These are phyloP conservation scores for Massariosphaeria phaeospora DNA, from an alignment of 495 filamentous ascomycete genomes.

Conservation along the genomic window DNA sequence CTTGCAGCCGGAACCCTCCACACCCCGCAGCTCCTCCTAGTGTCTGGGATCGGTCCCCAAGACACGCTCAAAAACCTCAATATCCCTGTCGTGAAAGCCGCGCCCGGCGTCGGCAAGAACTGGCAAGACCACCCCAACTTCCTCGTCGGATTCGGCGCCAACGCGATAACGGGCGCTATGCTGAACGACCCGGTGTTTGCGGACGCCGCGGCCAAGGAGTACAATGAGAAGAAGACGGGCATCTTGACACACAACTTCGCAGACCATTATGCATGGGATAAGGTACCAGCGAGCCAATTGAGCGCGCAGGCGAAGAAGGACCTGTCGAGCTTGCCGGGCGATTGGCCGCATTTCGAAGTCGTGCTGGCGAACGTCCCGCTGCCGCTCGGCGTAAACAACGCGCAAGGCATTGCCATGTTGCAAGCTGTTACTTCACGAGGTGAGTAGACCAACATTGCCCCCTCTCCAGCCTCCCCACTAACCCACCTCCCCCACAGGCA, in stretches of 20 bases:
- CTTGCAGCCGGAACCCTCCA: conserved; percentile 38
- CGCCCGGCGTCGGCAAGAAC: conserved; percentile 52
- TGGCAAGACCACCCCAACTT: conserved; percentile 42
- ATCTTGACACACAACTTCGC: neutral
- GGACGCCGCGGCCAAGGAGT: neutral
- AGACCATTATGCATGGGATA: neutral
- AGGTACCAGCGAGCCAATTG: neutral
- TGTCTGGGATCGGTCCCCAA: conserved; percentile 35
- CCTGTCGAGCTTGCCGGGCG: neutral
- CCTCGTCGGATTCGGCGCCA: neutral
- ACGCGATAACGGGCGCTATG: neutral
- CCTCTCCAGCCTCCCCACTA: too few relatives aligned
- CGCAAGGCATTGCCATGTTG: conserved; percentile 10
- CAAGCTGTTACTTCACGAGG: conserved; percentile 5
- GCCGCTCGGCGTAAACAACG: conserved; percentile 3
- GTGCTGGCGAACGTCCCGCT: neutral
- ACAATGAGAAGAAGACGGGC: neutral
- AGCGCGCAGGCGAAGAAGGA: neutral
- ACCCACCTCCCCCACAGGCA: conserved; percentile 29
- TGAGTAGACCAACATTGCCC: too few relatives aligned
- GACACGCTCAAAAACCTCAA: conserved; percentile 21
- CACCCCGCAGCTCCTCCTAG: conserved; percentile 38
- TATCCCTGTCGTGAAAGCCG: conserved; percentile 41
- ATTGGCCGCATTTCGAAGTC: neutral
- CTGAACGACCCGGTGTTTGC: neutral